Evolutionary conservation across 2,329 filamentous ascomycete species (phyloP).

Genomic region (Fusarium falciforme): DNA sequence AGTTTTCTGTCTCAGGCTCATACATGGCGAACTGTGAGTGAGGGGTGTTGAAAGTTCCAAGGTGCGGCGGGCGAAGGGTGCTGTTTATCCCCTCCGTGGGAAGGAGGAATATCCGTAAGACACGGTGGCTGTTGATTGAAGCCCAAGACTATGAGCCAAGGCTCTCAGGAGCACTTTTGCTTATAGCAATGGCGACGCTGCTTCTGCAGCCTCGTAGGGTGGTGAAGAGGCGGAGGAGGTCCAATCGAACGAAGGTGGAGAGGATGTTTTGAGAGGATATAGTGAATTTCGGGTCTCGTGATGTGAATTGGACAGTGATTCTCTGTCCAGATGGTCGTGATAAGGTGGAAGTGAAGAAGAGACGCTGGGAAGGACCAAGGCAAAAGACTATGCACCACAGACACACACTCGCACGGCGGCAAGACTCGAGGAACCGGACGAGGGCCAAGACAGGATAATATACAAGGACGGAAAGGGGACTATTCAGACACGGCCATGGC

Average conservation of each 20-base stretch:
- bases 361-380: conserved; percentile 42
- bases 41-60: conserved; percentile 27
- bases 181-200: conserved; percentile 2
- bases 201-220: neutral
- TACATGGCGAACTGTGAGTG: conserved; percentile 34
- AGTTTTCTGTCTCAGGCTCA: conserved; percentile 25
- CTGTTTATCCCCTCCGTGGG: conserved; percentile 31
- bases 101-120: conserved; percentile 21
- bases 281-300: conserved; percentile 26
- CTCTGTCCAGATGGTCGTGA: conserved; percentile 32
- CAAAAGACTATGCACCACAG: conserved; percentile 43
- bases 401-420: conserved; percentile 38
- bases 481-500: conserved; percentile 45
- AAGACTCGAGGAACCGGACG: conserved; percentile 33
- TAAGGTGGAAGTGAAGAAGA: conserved; percentile 39
- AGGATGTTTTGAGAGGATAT: conserved; percentile 23
- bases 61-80: conserved; percentile 21
- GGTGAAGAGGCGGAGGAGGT: conserved; percentile 11
- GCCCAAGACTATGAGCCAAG: conserved; percentile 10
- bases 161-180: conserved; percentile 5
- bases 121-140: conserved; percentile 19
- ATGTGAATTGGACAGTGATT: conserved; percentile 38
- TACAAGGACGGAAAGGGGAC: conserved; percentile 41
- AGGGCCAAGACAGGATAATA: conserved; percentile 38
- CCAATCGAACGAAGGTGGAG: conserved; percentile 25